A percentile compares a stretch with the other conserved stretches of the same genome.
These are phyloP conservation scores for Diaporthe sp. DNA, from an alignment of 2,329 filamentous ascomycete species.

Conservation along the genomic window DNA sequence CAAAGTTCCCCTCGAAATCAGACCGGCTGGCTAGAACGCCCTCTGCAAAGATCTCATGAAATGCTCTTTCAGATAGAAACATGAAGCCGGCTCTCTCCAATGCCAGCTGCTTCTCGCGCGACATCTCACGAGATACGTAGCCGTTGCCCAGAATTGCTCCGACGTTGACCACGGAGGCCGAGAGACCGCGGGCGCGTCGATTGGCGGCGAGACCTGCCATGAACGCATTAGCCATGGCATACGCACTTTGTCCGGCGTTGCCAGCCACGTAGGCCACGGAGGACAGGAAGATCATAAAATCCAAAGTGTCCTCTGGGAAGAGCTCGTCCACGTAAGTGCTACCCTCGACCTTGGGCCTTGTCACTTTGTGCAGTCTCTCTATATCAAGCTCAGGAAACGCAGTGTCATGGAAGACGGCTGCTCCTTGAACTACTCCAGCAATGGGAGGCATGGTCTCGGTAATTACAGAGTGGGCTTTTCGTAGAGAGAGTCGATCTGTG, in stretches of 20 bases:
- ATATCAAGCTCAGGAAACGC: constrained; percentile 36
- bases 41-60: constrained; percentile 57
- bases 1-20: background rate
- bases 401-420: constrained; percentile 42
- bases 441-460: constrained; percentile 32
- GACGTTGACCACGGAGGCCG: constrained; percentile 50
- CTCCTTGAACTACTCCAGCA: constrained; percentile 42
- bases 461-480: constrained; percentile 25
- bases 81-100: constrained; percentile 48
- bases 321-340: constrained; percentile 41
- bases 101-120: constrained; percentile 37
- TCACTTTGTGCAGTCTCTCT: constrained; percentile 33
- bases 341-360: constrained; percentile 39
- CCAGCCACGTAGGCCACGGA: constrained; percentile 51
- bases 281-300: constrained; percentile 54
- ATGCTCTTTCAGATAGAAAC: constrained; percentile 50
- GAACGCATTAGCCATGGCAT: constrained; percentile 53
- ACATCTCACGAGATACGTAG: constrained; percentile 47
- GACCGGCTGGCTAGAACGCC: constrained; percentile 46
- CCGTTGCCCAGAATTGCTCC: constrained; percentile 46
- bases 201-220: constrained; percentile 50
- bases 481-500: constrained; percentile 36
- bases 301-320: constrained; percentile 40
- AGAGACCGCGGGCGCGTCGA: constrained; percentile 51
- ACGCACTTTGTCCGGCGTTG: constrained; percentile 48